A percentile compares a stretch with the other conserved stretches of the same genome.
These are phyloP conservation scores for Gelatoporia subvermispora DNA, from an alignment of 768 basidiomycete species.

Conservation along the genomic window DNA sequence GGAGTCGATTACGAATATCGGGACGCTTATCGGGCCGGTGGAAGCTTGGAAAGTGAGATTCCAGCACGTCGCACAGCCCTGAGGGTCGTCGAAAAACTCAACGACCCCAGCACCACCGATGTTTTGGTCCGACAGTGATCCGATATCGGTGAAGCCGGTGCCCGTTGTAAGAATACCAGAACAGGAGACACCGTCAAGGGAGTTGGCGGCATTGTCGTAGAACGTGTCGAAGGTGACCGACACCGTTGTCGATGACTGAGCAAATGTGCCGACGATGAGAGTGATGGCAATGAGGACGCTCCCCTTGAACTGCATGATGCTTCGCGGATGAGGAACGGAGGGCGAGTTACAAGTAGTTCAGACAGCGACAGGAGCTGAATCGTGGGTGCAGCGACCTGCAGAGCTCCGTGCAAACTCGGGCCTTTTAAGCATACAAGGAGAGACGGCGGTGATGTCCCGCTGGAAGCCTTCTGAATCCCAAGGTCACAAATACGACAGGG, in stretches of 20 bases:
- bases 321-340: neutral
- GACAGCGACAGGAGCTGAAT: neutral
- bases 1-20: slow-evolving; percentile 47
- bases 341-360: neutral
- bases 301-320: slow-evolving; percentile 21
- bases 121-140: slow-evolving; percentile 45
- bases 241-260: slow-evolving; percentile 6
- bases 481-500: neutral
- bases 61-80: slow-evolving; percentile 63
- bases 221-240: slow-evolving; percentile 38
- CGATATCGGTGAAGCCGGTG: slow-evolving; percentile 41
- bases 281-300: slow-evolving; percentile 14
- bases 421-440: neutral
- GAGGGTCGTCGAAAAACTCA: slow-evolving; percentile 46
- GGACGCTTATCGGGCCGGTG: slow-evolving; percentile 44
- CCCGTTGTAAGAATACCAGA: slow-evolving; percentile 40
- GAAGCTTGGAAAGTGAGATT: slow-evolving; percentile 42
- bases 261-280: slow-evolving; percentile 5
- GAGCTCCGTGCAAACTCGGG: neutral
- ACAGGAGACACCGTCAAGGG: slow-evolving; percentile 43
- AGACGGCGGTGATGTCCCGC: neutral
- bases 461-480: neutral
- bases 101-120: slow-evolving; percentile 55
- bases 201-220: slow-evolving; percentile 42
- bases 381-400: neutral